Base-by-base conservation (phyloP, 2,329 filamentous ascomycete genomes). In the Pseudogymnoascus sp. region DNA sequence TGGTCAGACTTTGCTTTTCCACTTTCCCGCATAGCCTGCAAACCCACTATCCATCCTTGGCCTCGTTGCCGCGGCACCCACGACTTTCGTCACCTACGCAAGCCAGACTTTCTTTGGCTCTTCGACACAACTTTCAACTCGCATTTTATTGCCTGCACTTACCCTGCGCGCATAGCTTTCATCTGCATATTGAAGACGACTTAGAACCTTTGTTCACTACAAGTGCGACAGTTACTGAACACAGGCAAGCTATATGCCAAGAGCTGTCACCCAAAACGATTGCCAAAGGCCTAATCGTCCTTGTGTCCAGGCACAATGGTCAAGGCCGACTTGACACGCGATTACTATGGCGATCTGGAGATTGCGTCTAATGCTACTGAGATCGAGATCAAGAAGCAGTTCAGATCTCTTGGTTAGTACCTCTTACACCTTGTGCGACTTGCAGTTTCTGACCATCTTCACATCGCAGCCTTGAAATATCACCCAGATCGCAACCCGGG, bases 401-500 rank as follows among this genome's bases (percentile, higher is more conserved):
- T 88, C 72, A 82, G 85, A 69, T 87, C 86, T 73, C 79, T 90
- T 71, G 83, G 83, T 85, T 75, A 66, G 77, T 64, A 17, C 7
- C 26, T 21, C 40, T 44, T 11, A 11, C 7, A 17, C 19, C 19
- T 21, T 44, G 40, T 11, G 17, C n/a, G 11, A 3, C 17, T 64
- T 64, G 56, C 59, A 33, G 26, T 40, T 26, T 4, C 37, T 31
- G 46, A 62, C 67, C 68, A 66, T 70, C 50, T 33, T 6, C 13
- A 60, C 3, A 46, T 11, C 31, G 17, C 65, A 85, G 87, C 87
- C 61, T 78, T 89, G 56, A 82, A 83, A 70, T 89, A 85, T 70
- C 88, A 90, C 71, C 88, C 88, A 19, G 88, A 90, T 73, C 82
- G 87, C 64, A 89, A 90, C 71, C 85, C 85, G 21, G 88, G 88